Evolutionary conservation across 495 filamentous ascomycete genomes (phyloP).

Genomic region (Podospora anserina): DNA sequence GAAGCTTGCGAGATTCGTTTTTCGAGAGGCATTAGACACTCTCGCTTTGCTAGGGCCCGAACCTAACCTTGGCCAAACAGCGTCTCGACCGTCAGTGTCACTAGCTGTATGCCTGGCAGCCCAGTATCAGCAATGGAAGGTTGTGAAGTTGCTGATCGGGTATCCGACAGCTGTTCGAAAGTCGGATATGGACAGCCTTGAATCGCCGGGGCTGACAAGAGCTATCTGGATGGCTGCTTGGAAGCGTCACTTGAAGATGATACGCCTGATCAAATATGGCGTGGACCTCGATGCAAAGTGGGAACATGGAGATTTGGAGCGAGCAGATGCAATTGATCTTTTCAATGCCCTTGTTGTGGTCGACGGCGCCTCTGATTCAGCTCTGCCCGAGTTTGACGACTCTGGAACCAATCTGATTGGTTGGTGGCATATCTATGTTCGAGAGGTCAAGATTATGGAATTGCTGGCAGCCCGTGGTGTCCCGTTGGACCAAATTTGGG

Average conservation of each 20-base stretch:
- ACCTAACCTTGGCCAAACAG: background rate
- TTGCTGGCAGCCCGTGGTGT: background rate
- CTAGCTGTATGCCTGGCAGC: background rate
- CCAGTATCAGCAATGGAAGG: background rate
- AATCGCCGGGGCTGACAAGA: background rate
- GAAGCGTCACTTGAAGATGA: background rate
- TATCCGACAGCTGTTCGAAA: background rate
- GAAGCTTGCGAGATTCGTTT: background rate
- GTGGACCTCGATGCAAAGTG: background rate
- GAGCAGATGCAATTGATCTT: background rate
- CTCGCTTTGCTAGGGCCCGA: background rate
- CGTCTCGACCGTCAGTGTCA: background rate
- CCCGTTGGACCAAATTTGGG: background rate
- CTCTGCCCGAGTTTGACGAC: background rate
- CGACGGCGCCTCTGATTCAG: background rate
- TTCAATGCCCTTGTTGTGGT: background rate
- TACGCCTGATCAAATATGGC: background rate
- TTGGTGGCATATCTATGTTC: background rate
- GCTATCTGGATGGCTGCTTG: background rate
- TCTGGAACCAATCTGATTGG: background rate
- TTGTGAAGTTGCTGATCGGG: background rate
- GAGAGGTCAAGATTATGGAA: background rate
- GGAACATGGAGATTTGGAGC: background rate
- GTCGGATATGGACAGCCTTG: background rate
- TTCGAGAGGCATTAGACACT: background rate